Conservation (phyloP, 2,329 filamentous ascomycete species). For the Pseudogymnoascus sp. region DNA sequence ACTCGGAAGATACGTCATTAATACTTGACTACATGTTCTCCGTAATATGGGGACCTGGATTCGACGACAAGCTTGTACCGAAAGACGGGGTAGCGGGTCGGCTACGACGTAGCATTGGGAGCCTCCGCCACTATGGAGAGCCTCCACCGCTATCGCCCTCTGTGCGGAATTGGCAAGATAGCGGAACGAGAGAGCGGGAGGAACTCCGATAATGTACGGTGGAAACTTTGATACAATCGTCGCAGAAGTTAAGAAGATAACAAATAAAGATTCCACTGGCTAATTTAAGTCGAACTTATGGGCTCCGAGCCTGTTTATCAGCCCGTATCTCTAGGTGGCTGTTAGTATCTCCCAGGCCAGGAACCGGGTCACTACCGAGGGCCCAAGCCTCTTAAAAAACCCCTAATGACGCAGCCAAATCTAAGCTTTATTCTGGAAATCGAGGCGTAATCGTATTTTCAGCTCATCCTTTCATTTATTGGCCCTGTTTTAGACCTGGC, state of each 20-base stretch:
- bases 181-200: not conserved
- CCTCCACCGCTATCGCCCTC: not conserved
- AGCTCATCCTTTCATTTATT: not conserved
- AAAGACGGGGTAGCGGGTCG: not conserved
- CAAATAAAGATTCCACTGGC: not conserved
- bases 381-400: not conserved
- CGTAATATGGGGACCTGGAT: not conserved
- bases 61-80: not conserved
- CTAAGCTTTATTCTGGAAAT: not conserved
- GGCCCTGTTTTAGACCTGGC: not conserved
- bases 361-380: not conserved
- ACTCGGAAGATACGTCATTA: not conserved
- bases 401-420: not conserved
- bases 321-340: not conserved
- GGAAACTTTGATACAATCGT: not conserved
- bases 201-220: not conserved
- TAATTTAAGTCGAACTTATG: not conserved
- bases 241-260: not conserved
- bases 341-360: not conserved
- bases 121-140: not conserved
- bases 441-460: not conserved
- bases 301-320: not conserved
- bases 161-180: not conserved
- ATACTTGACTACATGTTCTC: not conserved
- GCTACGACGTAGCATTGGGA: slow-evolving; percentile 1